Percentiles rank a stretch among this genome's conserved stretches.
Conservation (phyloP, 2,329 filamentous ascomycete genomes). For the Fusarium robinianum region DNA sequence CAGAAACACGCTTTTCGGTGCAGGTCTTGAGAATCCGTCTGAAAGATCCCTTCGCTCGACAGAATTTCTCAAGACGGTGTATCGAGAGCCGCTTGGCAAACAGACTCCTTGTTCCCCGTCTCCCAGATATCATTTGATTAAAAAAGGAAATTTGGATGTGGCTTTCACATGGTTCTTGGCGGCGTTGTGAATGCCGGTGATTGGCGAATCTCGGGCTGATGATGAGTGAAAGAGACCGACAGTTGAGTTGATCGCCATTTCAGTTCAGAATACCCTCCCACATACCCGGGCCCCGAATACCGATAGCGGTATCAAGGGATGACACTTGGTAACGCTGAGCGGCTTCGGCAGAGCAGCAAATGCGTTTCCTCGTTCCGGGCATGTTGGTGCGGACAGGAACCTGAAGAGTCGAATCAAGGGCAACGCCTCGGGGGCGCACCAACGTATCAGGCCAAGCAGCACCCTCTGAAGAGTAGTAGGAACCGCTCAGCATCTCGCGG, state of each 20-base stretch:
- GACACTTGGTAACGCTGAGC: slow-evolving; percentile 52
- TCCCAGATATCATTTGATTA: slow-evolving; percentile 32
- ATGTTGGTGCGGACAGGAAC: slow-evolving; percentile 48
- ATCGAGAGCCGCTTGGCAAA: slow-evolving; percentile 39
- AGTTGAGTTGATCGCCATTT: slow-evolving; percentile 19
- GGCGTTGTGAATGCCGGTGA: slow-evolving; percentile 26
- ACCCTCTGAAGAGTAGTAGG: slow-evolving; percentile 37
- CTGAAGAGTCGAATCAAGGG: slow-evolving; percentile 40
- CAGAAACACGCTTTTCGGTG: slow-evolving; percentile 48
- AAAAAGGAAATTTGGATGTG: slow-evolving; percentile 39
- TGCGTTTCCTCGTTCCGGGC: slow-evolving; percentile 62
- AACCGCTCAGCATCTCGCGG: slow-evolving; percentile 60
- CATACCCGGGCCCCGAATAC: slow-evolving; percentile 64
- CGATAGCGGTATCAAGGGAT: slow-evolving; percentile 54
- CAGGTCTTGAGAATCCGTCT: slow-evolving; percentile 40
- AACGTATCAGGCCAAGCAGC: slow-evolving; percentile 45
- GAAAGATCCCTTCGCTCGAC: slow-evolving; percentile 41
- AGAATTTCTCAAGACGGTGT: slow-evolving; percentile 36
- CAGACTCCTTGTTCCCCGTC: slow-evolving; percentile 38
- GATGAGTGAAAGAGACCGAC: slow-evolving; percentile 25
- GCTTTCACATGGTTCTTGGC: slow-evolving; percentile 34
- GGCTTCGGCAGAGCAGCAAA: slow-evolving; percentile 68
- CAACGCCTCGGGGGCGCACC: slow-evolving; percentile 41
- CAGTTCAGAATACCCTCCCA: slow-evolving; percentile 68
- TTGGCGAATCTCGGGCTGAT: slow-evolving; percentile 31